These are phyloP conservation scores for Omphalotus olearius DNA, from an alignment of 1,284 basidiomycete species.

Conservation along the genomic window DNA sequence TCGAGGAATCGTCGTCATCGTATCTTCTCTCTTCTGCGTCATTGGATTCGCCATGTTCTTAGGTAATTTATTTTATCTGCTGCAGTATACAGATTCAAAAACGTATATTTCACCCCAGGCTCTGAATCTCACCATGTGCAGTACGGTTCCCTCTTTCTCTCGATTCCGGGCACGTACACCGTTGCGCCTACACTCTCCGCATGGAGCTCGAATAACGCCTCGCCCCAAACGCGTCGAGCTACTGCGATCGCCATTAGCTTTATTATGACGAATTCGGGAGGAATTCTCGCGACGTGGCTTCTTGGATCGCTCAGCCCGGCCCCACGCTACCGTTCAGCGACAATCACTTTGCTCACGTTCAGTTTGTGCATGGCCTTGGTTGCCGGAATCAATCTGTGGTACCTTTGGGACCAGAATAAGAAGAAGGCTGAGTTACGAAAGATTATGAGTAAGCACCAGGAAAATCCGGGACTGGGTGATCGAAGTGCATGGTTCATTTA, in stretches of 20 bases:
- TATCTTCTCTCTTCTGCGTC: conserved; percentile 20
- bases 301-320: conserved; percentile 38
- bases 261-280: conserved; percentile 51
- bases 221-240: conserved; percentile 50
- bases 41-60: conserved; percentile 22
- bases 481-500: conserved; percentile 37
- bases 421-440: conserved; percentile 27
- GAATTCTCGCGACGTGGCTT: conserved; percentile 55
- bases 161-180: conserved; percentile 43
- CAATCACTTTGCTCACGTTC: conserved; percentile 31
- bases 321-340: conserved; percentile 37
- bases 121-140: conserved; percentile 32
- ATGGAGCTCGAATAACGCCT: conserved; percentile 57
- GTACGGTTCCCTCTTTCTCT: conserved; percentile 50
- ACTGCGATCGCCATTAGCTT: conserved; percentile 52
- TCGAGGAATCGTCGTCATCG: conserved; percentile 22
- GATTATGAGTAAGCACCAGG: conserved; percentile 17
- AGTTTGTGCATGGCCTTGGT: conserved; percentile 27
- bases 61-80: conserved; percentile 6
- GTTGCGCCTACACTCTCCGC: conserved; percentile 39
- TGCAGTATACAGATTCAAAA: too few relatives aligned
- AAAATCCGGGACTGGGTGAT: conserved; percentile 31
- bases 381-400: conserved; percentile 24
- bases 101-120: conserved; percentile 20
- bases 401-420: conserved; percentile 31